Conservation (phyloP, 2,329 filamentous ascomycete species). For the Colletotrichum higginsianum region DNA sequence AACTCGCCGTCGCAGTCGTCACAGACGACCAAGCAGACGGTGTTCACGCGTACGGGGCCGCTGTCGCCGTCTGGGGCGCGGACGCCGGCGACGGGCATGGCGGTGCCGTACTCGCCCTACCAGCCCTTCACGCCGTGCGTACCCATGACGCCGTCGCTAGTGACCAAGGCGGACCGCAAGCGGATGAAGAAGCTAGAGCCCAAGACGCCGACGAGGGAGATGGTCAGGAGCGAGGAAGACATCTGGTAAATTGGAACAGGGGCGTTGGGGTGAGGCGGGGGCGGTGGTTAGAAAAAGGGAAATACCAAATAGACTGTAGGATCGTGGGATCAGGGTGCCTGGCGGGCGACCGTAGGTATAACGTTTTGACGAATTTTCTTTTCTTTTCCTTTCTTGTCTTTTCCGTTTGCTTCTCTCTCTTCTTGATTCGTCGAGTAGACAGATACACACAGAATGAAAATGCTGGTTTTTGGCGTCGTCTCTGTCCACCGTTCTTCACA, state of each 20-base stretch:
- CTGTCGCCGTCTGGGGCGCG: conserved; percentile 71
- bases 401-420: neutral
- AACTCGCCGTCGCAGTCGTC: conserved; percentile 63
- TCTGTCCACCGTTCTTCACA: neutral
- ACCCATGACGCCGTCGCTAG: conserved; percentile 82
- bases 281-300: conserved; percentile 14
- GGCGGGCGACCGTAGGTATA: conserved; percentile 36
- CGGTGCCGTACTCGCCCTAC: conserved; percentile 82
- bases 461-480: conserved; percentile 7
- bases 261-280: neutral
- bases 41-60: conserved; percentile 71
- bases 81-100: conserved; percentile 73
- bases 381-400: neutral
- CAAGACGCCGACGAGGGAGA: conserved; percentile 73
- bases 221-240: conserved; percentile 75
- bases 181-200: conserved; percentile 75
- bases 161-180: conserved; percentile 80
- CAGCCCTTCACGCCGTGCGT: conserved; percentile 84
- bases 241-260: conserved; percentile 67
- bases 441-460: neutral
- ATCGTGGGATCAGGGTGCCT: conserved; percentile 22
- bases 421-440: neutral
- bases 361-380: conserved; percentile 36
- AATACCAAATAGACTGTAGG: conserved; percentile 41
- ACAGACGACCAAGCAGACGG: conserved; percentile 73